These are phyloP conservation scores for Beauveria bassiana DNA, from an alignment of 2,329 filamentous ascomycete species.

Conservation along the genomic window DNA sequence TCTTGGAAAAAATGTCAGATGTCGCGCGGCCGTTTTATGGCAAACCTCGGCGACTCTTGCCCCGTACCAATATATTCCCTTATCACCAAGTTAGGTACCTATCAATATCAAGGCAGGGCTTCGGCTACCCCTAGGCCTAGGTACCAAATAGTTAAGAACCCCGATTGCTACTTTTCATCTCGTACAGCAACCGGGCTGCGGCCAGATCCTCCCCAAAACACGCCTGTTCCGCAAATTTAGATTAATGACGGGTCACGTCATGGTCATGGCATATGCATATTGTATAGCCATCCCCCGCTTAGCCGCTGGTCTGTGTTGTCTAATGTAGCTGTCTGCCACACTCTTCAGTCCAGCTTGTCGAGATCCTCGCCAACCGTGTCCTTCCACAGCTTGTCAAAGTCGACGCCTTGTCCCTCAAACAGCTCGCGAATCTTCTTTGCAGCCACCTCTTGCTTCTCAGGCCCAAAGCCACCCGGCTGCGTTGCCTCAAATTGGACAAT, in stretches of 20 bases:
- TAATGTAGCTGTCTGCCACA: not conserved
- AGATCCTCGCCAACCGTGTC: slow-evolving; percentile 42
- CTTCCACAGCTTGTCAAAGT: slow-evolving; percentile 75
- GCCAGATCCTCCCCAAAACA: not conserved
- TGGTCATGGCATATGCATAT: not conserved
- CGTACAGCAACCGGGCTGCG: not conserved
- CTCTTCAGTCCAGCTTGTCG: slow-evolving; percentile 1
- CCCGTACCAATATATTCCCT: not conserved
- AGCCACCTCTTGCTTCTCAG: slow-evolving; percentile 62
- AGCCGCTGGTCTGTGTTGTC: not conserved
- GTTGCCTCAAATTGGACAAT: slow-evolving; percentile 82
- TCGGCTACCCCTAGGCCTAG: not conserved
- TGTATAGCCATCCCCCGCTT: no score
- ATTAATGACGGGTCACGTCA: not conserved
- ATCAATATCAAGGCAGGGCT: not conserved
- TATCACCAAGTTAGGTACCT: not conserved
- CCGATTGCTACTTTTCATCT: not conserved
- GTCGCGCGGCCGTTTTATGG: not conserved
- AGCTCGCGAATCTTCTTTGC: slow-evolving; percentile 67
- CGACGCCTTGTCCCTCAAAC: slow-evolving; percentile 66
- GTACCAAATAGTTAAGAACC: not conserved
- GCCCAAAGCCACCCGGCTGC: slow-evolving; percentile 68
- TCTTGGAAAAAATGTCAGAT: not conserved
- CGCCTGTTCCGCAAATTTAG: not conserved
- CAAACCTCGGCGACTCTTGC: no score